Evolutionary conservation across 2,329 filamentous ascomycete species (phyloP).

Genomic region (Cordyceps sp.): DNA sequence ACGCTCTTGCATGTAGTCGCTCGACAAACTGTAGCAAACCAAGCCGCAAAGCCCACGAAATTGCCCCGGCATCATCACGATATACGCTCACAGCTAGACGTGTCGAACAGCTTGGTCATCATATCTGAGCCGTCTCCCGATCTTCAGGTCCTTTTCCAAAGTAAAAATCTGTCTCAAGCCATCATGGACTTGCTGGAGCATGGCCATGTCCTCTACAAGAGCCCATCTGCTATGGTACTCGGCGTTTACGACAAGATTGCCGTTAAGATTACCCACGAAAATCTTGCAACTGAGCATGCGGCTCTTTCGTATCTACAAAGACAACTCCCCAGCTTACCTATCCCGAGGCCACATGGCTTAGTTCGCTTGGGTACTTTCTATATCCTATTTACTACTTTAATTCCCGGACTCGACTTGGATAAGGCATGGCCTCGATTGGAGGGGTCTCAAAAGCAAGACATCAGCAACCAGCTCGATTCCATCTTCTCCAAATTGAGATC

Average conservation of each 20-base stretch:
- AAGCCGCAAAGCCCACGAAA: slow-evolving; percentile 1
- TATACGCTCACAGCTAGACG: slow-evolving; percentile 2
- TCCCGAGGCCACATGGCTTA: slow-evolving; percentile 4
- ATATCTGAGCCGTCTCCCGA: slow-evolving; percentile 2
- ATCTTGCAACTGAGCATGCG: slow-evolving; percentile 2
- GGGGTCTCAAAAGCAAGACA: slow-evolving; percentile 4
- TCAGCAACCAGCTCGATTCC: slow-evolving; percentile 3
- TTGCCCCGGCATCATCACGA: slow-evolving; percentile 1
- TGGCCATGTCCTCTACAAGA: slow-evolving; percentile 4
- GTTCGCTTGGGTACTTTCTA: slow-evolving; percentile 3
- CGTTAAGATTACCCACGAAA: slow-evolving; percentile 4
- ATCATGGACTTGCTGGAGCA: slow-evolving; percentile 3
- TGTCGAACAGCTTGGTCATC: slow-evolving; percentile 1
- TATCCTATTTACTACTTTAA: slow-evolving; percentile 5
- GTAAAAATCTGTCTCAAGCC: slow-evolving; percentile 1
- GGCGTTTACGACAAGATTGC: slow-evolving; percentile 2
- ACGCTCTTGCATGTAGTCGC: background rate
- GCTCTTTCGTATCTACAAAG: slow-evolving; percentile 4
- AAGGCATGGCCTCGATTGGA: slow-evolving; percentile 4
- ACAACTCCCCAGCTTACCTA: slow-evolving; percentile 3
- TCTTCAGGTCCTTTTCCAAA: slow-evolving; percentile 1
- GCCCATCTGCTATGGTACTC: slow-evolving; percentile 4
- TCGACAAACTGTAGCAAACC: background rate
- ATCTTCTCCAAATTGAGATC: slow-evolving; percentile 4
- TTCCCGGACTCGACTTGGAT: slow-evolving; percentile 4